These are phyloP conservation scores for Apophysomyces elegans DNA, from an alignment of 371 early-diverging fungal species.

Conservation along the genomic window DNA sequence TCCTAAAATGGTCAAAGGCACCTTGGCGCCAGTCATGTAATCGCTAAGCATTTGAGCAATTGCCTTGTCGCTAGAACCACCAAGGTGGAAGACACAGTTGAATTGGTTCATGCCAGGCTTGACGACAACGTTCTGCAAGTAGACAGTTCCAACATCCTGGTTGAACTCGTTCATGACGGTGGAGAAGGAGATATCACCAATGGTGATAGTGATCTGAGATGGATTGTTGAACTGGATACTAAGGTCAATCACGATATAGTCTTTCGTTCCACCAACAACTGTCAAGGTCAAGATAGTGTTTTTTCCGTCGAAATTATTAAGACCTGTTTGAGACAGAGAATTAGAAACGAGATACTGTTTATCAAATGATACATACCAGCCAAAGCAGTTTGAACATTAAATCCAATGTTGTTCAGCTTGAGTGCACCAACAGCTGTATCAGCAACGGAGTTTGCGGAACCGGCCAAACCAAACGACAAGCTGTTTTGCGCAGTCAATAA, in stretches of 20 bases:
- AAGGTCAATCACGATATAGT: constrained; percentile 41
- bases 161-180: constrained; percentile 29
- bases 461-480: constrained; percentile 53
- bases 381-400: constrained; percentile 53
- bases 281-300: constrained; percentile 42
- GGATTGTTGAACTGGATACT: constrained; percentile 51
- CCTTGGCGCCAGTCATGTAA: constrained; percentile 45
- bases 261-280: constrained; percentile 46
- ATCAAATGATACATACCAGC: constrained; percentile 46
- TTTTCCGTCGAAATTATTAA: constrained; percentile 48
- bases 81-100: constrained; percentile 25
- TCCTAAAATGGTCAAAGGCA: constrained; percentile 52
- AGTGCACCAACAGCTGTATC: constrained; percentile 59
- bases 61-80: constrained; percentile 27
- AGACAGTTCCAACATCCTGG: constrained; percentile 25
- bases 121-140: constrained; percentile 5
- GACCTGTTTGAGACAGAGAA: constrained; percentile 26
- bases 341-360: not conserved
- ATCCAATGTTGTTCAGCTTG: constrained; percentile 48
- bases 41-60: constrained; percentile 32
- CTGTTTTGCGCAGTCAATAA: constrained; percentile 46
- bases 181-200: constrained; percentile 43
- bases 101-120: constrained; percentile 6
- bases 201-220: constrained; percentile 51
- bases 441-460: constrained; percentile 53